These are phyloP conservation scores for Physcomitrium patens DNA, from an alignment of 225 moss, liverwort and hornwort genomes.

Conservation along the genomic window DNA sequence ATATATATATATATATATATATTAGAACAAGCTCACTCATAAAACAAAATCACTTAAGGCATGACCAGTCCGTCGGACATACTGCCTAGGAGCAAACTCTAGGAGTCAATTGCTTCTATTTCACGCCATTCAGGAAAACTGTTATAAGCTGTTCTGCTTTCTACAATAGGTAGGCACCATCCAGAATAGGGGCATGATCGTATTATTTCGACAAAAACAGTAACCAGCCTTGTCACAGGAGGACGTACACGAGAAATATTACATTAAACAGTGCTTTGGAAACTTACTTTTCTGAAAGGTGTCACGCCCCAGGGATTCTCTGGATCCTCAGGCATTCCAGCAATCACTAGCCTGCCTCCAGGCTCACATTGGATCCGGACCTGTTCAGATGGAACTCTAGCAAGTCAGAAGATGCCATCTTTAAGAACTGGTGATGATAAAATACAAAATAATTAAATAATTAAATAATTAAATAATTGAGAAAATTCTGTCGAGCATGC, in stretches of 20 bases:
- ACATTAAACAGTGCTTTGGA: neutral
- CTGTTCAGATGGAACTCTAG: constrained; percentile 38
- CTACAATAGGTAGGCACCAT: too few species aligned
- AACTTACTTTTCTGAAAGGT: constrained; percentile 91
- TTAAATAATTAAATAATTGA: too few species aligned
- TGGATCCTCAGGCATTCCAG: constrained; percentile 95
- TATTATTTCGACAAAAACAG: too few species aligned
- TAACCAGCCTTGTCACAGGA: neutral
- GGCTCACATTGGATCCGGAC: constrained; percentile 99
- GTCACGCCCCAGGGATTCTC: constrained; percentile 99
- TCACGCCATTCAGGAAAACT: too few species aligned
- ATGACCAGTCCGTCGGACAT: too few species aligned
- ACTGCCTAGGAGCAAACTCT: too few species aligned
- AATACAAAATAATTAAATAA: neutral
- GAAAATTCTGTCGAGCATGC: neutral
- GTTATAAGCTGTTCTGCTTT: too few species aligned
- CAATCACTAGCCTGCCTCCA: constrained; percentile 95
- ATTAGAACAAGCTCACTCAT: neutral
- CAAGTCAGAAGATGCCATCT: neutral
- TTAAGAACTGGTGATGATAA: neutral
- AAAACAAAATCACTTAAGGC: too few species aligned
- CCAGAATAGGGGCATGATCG: too few species aligned
- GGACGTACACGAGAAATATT: neutral
- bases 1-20: neutral
- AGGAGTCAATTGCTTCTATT: too few species aligned